Evolutionary conservation across 148 eudicot genomes (phyloP).

Genomic region (Talinum fruticosum): DNA sequence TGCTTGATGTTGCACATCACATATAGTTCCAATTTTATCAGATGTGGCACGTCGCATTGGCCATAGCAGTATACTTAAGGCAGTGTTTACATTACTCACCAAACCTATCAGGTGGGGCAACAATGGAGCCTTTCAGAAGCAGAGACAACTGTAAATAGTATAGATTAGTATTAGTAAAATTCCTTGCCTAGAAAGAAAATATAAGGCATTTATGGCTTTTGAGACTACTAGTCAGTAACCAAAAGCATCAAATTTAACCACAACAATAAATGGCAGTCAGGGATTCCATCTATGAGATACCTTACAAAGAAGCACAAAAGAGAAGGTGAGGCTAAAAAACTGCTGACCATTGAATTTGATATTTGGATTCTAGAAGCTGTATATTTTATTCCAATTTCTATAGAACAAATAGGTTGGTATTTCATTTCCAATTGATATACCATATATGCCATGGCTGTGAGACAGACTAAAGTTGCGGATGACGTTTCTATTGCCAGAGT

Average conservation of each 20-base stretch:
- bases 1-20: conserved; percentile 8
- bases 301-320: not conserved
- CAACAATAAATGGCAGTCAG: not conserved
- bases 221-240: not conserved
- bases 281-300: conserved; percentile 7
- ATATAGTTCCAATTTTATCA: no score
- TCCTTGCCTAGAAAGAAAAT: not conserved
- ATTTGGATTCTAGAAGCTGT: not conserved
- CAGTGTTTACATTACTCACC: conserved; percentile 43
- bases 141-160: conserved; percentile 62
- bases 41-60: no score
- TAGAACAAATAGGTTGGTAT: not conserved
- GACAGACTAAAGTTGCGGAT: not conserved
- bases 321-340: not conserved
- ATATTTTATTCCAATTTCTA: not conserved
- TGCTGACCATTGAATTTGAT: not conserved
- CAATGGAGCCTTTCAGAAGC: conserved; percentile 87
- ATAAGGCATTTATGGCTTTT: not conserved
- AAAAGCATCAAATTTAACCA: conserved; percentile 10
- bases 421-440: not conserved
- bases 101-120: conserved; percentile 98
- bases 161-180: not conserved
- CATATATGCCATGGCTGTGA: not conserved
- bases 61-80: not conserved
- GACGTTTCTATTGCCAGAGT: no score